Base-by-base conservation (phyloP, 495 filamentous ascomycete species). In the Symbiotaphrina buchneri region DNA sequence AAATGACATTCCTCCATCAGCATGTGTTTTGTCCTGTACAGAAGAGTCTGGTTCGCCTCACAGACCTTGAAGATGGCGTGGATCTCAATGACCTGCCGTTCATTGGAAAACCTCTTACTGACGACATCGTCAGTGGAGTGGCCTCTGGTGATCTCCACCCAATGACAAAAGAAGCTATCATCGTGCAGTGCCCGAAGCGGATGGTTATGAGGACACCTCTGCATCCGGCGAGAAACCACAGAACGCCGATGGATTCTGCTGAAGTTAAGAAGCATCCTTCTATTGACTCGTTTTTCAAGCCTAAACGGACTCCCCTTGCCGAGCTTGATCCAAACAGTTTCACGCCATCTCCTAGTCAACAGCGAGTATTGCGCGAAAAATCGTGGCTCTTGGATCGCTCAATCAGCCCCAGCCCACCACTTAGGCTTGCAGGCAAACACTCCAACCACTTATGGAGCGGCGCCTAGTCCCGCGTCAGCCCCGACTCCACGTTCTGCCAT, bases 1-100 rank as follows among this genome's bases (percentile, higher is more conserved):
- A 95, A 45, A 58, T 74, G 34, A 94, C 90, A 0, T 99, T 99
- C 45, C 60, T 90, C 5, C 72, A 95, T 42, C 85, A 92, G 49
- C 71, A 90, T 40, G 90, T 95, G 2, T 99, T 76, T 46, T 95
- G 85, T 43, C 81, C 83, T 0, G 55, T 63, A 30, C 56, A 60
- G 15, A 57, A 70, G 27, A 54, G 65, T 23, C 48, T 94, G 17
- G 74, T 92, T 18, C 70, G 78, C 32, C 54, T 83, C 33, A 81
- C 71, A 6, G 49, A 65, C 10, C 69, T 64, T 0, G 65, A 67
- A 0, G 43, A 57, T 8, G 63, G 64, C 11, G 38, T 80, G 4
- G 60, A 72, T 11, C 46, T 68, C 6, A 64, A 66, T 6, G 59
- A 71, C 2, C 62, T 95, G 48, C 58, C 71, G 0, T 94, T 74